These are phyloP conservation scores for Aspergillus sp. DNA, from an alignment of 2,329 filamentous ascomycete species.

Conservation along the genomic window DNA sequence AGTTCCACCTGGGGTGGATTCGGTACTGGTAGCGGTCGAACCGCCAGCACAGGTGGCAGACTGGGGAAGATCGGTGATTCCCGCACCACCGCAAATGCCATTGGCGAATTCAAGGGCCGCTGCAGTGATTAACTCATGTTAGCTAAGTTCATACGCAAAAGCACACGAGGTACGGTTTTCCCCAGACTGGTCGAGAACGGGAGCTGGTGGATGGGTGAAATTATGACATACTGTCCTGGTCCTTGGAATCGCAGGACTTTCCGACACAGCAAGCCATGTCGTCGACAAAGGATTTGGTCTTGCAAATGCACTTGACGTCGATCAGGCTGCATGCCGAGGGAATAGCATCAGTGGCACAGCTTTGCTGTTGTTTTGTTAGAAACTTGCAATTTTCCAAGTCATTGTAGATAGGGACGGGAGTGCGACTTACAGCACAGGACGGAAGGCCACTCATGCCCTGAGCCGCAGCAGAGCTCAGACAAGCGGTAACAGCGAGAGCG, in stretches of 20 bases:
- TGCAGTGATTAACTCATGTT: constrained; percentile 16
- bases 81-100: constrained; percentile 39
- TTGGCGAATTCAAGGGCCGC: constrained; percentile 37
- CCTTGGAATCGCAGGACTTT: constrained; percentile 39
- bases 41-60: constrained; percentile 27
- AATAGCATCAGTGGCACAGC: constrained; percentile 44
- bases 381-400: not conserved
- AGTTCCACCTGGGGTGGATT: constrained; percentile 11
- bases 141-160: not conserved
- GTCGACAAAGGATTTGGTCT: constrained; percentile 45
- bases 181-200: not conserved
- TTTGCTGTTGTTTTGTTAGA: constrained; percentile 26
- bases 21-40: constrained; percentile 16
- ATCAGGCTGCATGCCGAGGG: constrained; percentile 38
- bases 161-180: not conserved
- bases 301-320: constrained; percentile 53
- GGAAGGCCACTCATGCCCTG: constrained; percentile 51
- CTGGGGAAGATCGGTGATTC: constrained; percentile 36
- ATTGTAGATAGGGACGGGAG: not conserved
- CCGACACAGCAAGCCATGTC: constrained; percentile 53
- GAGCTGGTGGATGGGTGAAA: not conserved
- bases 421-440: constrained; percentile 54
- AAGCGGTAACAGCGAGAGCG: constrained; percentile 53
- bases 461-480: constrained; percentile 49
- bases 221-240: constrained; percentile 41